Percentiles rank a stretch among this genome's conserved stretches.
phyloP scores from a whole-genome alignment of 2,329 filamentous ascomycete species.

The Aspergillus versicolor region DNA sequence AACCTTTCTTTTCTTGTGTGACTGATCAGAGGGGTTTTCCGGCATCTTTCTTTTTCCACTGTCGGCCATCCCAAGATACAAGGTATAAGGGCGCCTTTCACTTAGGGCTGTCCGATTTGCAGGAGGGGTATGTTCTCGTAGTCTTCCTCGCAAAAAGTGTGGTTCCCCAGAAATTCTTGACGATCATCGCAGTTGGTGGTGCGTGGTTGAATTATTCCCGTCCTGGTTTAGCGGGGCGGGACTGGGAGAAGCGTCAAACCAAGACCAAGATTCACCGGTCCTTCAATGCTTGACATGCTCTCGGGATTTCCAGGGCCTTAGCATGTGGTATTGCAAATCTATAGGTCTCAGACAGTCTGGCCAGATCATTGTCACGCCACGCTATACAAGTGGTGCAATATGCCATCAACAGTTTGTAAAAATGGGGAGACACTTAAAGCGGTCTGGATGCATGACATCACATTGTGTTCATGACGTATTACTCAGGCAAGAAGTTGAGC shows the following conservation, averaged over 20 bases:
- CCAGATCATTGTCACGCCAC: not conserved
- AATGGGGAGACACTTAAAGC: slow-evolving; percentile 2
- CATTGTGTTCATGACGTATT: slow-evolving; percentile 21
- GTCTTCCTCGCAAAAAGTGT: slow-evolving; percentile 6
- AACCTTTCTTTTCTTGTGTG: slow-evolving; percentile 37
- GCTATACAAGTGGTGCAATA: not conserved
- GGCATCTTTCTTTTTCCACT: slow-evolving; percentile 34
- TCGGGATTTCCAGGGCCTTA: not conserved
- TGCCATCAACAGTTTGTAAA: not conserved
- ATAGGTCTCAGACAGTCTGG: not conserved
- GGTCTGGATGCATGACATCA: slow-evolving; percentile 22
- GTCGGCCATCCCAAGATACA: slow-evolving; percentile 23
- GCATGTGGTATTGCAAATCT: not conserved
- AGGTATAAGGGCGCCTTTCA: not conserved
- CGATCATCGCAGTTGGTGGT: not conserved
- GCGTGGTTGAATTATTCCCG: slow-evolving; percentile 9
- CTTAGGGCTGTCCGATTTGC: not conserved
- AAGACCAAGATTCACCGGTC: not conserved
- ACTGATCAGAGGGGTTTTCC: slow-evolving; percentile 20
- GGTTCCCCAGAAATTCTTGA: slow-evolving; percentile 7
- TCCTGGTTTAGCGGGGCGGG: slow-evolving; percentile 13
- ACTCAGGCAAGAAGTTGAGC: not conserved
- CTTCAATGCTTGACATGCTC: not conserved
- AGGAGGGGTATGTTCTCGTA: not conserved
- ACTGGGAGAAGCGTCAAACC: not conserved